Percentiles rank a stretch among this genome's conserved stretches.
Conservation (phyloP, 495 filamentous ascomycete genomes). For the Collariella sp. region DNA sequence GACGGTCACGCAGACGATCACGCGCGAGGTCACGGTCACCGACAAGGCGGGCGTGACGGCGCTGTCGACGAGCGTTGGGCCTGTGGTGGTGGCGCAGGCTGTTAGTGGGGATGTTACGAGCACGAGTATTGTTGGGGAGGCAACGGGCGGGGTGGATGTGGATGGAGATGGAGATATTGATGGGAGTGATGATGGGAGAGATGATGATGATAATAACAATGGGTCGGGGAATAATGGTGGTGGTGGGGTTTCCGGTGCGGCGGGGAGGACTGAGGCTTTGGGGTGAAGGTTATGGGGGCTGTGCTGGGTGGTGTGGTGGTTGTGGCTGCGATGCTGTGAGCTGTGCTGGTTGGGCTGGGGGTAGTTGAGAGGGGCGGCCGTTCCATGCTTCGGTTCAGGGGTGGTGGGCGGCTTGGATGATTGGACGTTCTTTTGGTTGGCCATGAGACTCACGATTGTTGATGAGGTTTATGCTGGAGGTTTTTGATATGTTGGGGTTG, state of each 20-base stretch:
- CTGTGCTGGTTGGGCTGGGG: background rate
- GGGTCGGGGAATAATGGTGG: too few relatives aligned
- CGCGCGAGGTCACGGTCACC: conserved; percentile 30
- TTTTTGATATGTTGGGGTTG: too few relatives aligned
- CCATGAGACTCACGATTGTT: too few relatives aligned
- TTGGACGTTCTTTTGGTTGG: too few relatives aligned
- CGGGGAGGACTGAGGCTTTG: conserved; percentile 6
- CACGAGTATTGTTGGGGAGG: conserved; percentile 13
- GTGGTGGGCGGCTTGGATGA: too few relatives aligned
- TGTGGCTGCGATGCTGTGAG: conserved; percentile 34
- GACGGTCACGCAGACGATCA: conserved; percentile 27
- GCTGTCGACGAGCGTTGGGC: conserved; percentile 30
- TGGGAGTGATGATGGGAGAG: conserved; percentile 1
- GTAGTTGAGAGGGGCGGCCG: too few relatives aligned
- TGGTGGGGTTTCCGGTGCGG: background rate
- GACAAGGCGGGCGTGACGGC: conserved; percentile 28
- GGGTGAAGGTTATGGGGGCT: conserved; percentile 34
- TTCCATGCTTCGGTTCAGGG: too few relatives aligned
- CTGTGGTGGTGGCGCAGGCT: conserved; percentile 34
- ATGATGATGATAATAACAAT: conserved; percentile 4
- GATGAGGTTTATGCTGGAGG: too few relatives aligned
- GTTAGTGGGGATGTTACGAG: conserved; percentile 34
- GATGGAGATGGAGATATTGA: background rate
- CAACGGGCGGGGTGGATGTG: background rate
- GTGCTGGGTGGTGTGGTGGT: conserved; percentile 33